Evolutionary conservation across 306 rosid species (phyloP).

Genomic region (Cucurbita ficifolia): DNA sequence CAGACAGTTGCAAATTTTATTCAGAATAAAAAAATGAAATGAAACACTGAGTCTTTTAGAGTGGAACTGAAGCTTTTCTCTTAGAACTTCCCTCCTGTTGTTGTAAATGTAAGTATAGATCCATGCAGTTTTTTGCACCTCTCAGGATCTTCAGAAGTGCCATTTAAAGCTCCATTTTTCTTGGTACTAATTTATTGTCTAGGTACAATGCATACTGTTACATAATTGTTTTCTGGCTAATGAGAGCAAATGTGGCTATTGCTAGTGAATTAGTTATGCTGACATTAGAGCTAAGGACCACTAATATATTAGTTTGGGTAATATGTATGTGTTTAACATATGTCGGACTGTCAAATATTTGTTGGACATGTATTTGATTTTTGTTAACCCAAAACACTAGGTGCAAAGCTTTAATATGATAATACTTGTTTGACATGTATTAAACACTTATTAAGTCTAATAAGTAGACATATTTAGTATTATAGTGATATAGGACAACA

Average conservation of each 20-base stretch:
- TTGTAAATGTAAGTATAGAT: neutral
- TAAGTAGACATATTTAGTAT: neutral
- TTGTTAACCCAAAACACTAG: neutral
- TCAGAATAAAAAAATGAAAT: neutral
- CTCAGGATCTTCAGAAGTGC: neutral
- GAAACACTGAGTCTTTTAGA: neutral
- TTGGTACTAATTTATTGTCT: neutral
- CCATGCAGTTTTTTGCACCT: neutral
- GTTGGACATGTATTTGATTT: neutral
- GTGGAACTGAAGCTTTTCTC: neutral
- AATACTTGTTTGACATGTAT: neutral
- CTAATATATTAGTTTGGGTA: neutral
- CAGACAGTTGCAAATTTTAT: neutral
- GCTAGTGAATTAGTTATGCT: neutral
- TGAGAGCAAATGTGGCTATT: neutral
- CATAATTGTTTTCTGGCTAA: neutral
- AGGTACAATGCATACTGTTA: neutral
- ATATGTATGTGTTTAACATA: neutral
- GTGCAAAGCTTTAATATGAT: neutral
- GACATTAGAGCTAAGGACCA: neutral
- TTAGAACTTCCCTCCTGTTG: neutral
- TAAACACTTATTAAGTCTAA: neutral
- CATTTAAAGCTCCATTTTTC: neutral
- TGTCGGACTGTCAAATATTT: neutral
- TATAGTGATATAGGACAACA: neutral